Percentiles rank a stretch among this genome's conserved stretches.
These are phyloP conservation scores for Clavulina sp. DNA, from an alignment of 768 basidiomycete genomes.

Conservation along the genomic window DNA sequence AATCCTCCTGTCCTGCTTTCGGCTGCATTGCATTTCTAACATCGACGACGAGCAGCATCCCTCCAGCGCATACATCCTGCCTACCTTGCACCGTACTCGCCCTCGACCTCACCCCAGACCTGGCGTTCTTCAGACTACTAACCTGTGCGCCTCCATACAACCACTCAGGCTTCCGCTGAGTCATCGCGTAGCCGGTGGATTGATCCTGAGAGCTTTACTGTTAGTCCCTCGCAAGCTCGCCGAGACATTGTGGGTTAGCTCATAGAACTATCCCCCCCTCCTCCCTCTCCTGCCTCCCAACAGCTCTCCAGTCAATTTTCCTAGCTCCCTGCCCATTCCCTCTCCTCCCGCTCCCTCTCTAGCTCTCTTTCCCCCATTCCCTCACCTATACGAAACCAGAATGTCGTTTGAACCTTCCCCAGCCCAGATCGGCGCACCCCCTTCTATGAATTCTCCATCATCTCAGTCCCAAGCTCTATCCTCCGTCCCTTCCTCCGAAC, in stretches of 20 bases:
- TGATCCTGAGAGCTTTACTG: constrained; percentile 21
- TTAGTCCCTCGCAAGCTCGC: constrained; percentile 3
- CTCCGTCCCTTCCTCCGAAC: no score
- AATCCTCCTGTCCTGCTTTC: no score
- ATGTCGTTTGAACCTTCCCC: no score
- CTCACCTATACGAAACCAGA: no score
- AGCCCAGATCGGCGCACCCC: no score
- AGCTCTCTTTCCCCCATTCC: constrained; percentile 7
- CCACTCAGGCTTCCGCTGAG: constrained; percentile 27
- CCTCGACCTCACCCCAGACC: neutral
- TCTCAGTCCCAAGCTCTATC: constrained; percentile 1
- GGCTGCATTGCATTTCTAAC: constrained; percentile 13
- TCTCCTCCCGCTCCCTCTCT: constrained; percentile 8
- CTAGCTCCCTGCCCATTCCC: neutral
- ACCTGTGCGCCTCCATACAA: no score
- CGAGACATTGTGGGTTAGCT: no score
- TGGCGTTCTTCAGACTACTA: neutral
- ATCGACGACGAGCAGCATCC: constrained; percentile 19
- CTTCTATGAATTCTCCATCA: no score
- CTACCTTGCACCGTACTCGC: neutral
- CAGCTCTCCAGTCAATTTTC: neutral
- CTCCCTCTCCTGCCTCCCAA: neutral
- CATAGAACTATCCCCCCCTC: constrained; percentile 16
- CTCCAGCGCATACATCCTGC: constrained; percentile 15
- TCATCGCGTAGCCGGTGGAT: constrained; percentile 23